Conservation (phyloP, 2,329 filamentous ascomycete genomes). For the Phialocephala sp. region DNA sequence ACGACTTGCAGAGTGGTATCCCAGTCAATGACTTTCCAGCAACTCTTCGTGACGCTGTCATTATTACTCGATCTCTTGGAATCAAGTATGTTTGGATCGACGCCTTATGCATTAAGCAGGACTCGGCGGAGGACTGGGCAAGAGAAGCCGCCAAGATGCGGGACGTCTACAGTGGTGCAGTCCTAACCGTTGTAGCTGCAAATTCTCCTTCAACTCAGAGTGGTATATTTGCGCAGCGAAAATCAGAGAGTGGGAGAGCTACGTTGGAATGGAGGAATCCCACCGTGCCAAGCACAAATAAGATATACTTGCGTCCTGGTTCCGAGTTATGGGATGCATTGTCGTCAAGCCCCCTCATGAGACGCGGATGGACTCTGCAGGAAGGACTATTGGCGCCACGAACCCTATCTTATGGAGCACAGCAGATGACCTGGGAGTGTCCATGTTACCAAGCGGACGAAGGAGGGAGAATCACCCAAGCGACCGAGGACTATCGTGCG, state of each 20-base stretch:
- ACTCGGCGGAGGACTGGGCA: constrained; percentile 30
- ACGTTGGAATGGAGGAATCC: constrained; percentile 22
- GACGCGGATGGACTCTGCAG: constrained; percentile 31
- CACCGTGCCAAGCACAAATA: neutral
- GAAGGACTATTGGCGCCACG: constrained; percentile 30
- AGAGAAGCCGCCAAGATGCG: constrained; percentile 30
- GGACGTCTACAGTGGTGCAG: constrained; percentile 30
- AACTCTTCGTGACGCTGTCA: constrained; percentile 26
- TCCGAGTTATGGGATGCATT: constrained; percentile 32
- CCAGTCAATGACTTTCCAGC: constrained; percentile 19
- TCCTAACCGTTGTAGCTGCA: constrained; percentile 27
- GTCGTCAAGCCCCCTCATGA: constrained; percentile 23
- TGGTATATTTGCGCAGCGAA: constrained; percentile 28
- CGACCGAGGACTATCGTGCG: constrained; percentile 29
- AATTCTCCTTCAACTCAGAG: constrained; percentile 28
- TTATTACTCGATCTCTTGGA: constrained; percentile 26
- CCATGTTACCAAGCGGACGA: constrained; percentile 29
- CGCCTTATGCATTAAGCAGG: constrained; percentile 34
- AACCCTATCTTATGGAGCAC: constrained; percentile 29
- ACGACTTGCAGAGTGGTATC: constrained; percentile 19
- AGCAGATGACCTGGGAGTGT: constrained; percentile 35
- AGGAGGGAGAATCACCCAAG: constrained; percentile 26
- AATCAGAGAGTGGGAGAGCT: constrained; percentile 11
- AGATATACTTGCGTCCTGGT: constrained; percentile 27
- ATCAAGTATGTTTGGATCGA: constrained; percentile 33